Evolutionary conservation across 495 filamentous ascomycete genomes (phyloP).

Genomic region (Echria macrotheca): DNA sequence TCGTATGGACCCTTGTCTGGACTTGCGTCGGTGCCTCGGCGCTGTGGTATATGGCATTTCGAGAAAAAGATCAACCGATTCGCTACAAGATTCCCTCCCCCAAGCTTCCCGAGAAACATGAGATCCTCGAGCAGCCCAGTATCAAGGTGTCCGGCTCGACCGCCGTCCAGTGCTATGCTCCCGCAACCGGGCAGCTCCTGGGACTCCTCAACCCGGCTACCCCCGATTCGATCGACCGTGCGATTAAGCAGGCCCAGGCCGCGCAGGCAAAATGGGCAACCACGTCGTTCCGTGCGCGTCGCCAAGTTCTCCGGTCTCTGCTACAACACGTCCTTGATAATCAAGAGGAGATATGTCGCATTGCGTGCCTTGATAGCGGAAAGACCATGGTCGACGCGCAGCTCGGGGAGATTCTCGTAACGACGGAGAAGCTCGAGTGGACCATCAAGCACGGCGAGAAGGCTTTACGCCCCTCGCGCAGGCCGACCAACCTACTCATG

Average conservation of each 20-base stretch:
- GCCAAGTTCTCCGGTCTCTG: constrained; percentile 75
- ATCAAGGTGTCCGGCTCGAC: constrained; percentile 53
- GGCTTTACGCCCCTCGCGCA: constrained; percentile 61
- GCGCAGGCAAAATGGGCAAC: constrained; percentile 79
- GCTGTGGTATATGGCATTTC: constrained; percentile 23
- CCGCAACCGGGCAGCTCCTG: constrained; percentile 79
- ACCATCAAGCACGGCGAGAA: constrained; percentile 87
- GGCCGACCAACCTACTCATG: constrained; percentile 85
- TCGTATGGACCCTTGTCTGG: constrained; percentile 17
- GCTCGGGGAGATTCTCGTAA: constrained; percentile 91
- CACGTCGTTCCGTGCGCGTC: constrained; percentile 71
- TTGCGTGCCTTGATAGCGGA: constrained; percentile 91
- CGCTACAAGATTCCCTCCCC: constrained; percentile 37
- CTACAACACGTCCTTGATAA: constrained; percentile 82
- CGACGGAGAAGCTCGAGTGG: constrained; percentile 90
- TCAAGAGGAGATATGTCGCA: constrained; percentile 77
- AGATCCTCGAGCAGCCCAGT: constrained; percentile 56
- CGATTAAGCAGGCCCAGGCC: constrained; percentile 62
- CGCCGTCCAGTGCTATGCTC: constrained; percentile 80
- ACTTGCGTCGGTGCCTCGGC: constrained; percentile 23
- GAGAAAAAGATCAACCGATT: constrained; percentile 29
- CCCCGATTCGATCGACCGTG: constrained; percentile 71
- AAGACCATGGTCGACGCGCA: constrained; percentile 93
- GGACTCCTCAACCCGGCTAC: constrained; percentile 76
- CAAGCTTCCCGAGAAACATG: constrained; percentile 42